These are phyloP conservation scores for Trifolium fragiferum DNA, from an alignment of 306 rosid genomes.

Conservation along the genomic window DNA sequence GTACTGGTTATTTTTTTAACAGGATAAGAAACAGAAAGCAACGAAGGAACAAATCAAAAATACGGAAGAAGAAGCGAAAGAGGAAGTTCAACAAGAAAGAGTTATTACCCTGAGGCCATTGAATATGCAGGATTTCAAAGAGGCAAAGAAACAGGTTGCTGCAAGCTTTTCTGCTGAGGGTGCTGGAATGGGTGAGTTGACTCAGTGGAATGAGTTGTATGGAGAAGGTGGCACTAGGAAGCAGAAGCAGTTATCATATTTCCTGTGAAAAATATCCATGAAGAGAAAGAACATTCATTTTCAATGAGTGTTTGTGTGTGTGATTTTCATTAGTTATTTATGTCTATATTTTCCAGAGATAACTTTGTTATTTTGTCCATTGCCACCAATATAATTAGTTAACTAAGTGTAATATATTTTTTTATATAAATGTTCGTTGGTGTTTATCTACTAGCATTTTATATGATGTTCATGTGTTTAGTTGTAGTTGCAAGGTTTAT, in stretches of 20 bases:
- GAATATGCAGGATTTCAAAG: conserved; percentile 82
- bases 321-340: conserved; percentile 6
- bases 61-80: conserved; percentile 41
- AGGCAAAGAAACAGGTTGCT: conserved; percentile 89
- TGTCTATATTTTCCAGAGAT: conserved; percentile 5
- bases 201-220: conserved; percentile 85
- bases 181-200: conserved; percentile 82
- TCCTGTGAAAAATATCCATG: conserved; percentile 54
- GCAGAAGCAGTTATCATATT: conserved; percentile 79
- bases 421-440: background rate
- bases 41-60: conserved; percentile 36
- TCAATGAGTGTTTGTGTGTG: background rate
- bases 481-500: too few relatives aligned
- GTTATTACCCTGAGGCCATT: conserved; percentile 79
- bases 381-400: conserved; percentile 2
- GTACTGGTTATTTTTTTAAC: background rate
- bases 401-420: conserved; percentile 1
- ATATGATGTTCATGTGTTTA: background rate
- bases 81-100: conserved; percentile 54
- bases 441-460: background rate
- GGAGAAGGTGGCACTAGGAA: conserved; percentile 97
- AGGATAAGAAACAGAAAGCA: conserved; percentile 73
- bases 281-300: background rate
- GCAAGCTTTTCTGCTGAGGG: conserved; percentile 93
- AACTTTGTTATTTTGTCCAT: conserved; percentile 15